Percentiles rank a stretch among this genome's conserved stretches.
phyloP scores from a whole-genome alignment of 208 protist species.

The Leptomonas pyrrhocoris region DNA sequence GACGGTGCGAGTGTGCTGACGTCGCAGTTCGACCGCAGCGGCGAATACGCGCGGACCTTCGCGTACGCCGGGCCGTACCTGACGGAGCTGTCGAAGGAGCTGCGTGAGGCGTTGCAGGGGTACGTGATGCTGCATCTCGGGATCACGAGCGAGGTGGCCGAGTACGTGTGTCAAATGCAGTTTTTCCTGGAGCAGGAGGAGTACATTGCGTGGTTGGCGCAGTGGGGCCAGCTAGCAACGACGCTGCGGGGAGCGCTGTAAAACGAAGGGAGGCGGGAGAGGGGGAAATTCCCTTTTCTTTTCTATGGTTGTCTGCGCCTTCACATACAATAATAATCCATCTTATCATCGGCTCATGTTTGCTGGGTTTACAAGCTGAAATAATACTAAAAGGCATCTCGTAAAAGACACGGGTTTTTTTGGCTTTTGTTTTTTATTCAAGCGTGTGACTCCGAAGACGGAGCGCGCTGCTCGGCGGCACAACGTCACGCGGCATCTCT shows the following conservation, averaged over 20 bases:
- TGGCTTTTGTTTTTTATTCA: background rate
- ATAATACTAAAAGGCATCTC: background rate
- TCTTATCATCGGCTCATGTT: too few relatives aligned
- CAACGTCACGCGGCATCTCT: too few relatives aligned
- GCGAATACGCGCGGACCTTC: constrained; percentile 57
- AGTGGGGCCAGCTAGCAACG: constrained; percentile 44
- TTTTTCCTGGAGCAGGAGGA: constrained; percentile 88
- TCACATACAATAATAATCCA: too few relatives aligned
- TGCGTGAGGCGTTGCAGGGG: constrained; percentile 54
- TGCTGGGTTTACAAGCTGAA: too few relatives aligned
- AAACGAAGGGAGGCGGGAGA: background rate
- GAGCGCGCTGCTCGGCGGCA: too few relatives aligned
- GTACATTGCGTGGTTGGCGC: constrained; percentile 82
- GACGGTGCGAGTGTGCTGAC: constrained; percentile 35
- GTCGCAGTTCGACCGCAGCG: constrained; percentile 43
- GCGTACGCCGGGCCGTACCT: constrained; percentile 78
- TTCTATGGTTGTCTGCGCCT: too few relatives aligned
- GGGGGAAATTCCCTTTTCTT: too few relatives aligned
- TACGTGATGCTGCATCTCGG: constrained; percentile 70
- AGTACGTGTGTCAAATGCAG: constrained; percentile 88
- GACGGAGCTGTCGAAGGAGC: constrained; percentile 73
- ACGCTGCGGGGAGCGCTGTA: constrained; percentile 22
- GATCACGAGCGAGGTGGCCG: constrained; percentile 58
- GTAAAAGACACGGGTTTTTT: background rate
- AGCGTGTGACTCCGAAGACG: background rate